phyloP scores from a whole-genome alignment of 2,329 filamentous ascomycete genomes.

The Calonectria pauciramosa region DNA sequence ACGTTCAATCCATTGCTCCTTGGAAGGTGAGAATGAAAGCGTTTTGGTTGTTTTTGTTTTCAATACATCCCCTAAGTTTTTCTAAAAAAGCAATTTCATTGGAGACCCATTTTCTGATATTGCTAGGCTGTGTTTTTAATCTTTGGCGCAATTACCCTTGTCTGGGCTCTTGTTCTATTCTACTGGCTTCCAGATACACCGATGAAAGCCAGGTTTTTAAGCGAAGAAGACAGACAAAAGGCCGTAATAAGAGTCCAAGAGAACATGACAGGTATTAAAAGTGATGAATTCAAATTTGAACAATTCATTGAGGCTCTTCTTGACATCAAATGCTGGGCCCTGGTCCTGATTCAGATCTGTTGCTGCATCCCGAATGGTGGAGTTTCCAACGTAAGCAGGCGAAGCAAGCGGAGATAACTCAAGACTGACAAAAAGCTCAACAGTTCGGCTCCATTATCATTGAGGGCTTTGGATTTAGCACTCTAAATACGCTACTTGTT shows the following conservation, averaged over 20 bases:
- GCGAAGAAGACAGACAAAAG: constrained; percentile 43
- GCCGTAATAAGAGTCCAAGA: constrained; percentile 48
- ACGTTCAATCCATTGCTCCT: constrained; percentile 37
- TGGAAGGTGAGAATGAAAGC: constrained; percentile 46
- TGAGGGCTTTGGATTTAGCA: background rate
- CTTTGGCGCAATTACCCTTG: constrained; percentile 38
- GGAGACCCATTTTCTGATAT: background rate
- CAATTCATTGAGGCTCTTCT: constrained; percentile 41
- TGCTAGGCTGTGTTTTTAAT: constrained; percentile 30
- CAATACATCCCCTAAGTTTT: no score
- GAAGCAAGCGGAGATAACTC: background rate
- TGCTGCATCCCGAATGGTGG: background rate
- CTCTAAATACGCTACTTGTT: constrained; percentile 4
- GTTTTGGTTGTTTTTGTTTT: background rate
- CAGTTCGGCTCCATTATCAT: background rate
- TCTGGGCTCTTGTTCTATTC: constrained; percentile 37
- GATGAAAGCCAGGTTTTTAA: constrained; percentile 45
- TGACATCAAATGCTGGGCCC: constrained; percentile 43
- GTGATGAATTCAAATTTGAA: constrained; percentile 39
- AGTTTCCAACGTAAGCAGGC: background rate
- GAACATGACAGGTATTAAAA: constrained; percentile 53
- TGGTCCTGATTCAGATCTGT: background rate
- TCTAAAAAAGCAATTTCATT: no score
- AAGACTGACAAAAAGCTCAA: background rate
- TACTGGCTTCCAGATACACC: constrained; percentile 41